A percentile compares a stretch with the other conserved stretches of the same genome.
These are phyloP conservation scores for Fusarium torulosum DNA, from an alignment of 2,329 filamentous ascomycete species.

Conservation along the genomic window DNA sequence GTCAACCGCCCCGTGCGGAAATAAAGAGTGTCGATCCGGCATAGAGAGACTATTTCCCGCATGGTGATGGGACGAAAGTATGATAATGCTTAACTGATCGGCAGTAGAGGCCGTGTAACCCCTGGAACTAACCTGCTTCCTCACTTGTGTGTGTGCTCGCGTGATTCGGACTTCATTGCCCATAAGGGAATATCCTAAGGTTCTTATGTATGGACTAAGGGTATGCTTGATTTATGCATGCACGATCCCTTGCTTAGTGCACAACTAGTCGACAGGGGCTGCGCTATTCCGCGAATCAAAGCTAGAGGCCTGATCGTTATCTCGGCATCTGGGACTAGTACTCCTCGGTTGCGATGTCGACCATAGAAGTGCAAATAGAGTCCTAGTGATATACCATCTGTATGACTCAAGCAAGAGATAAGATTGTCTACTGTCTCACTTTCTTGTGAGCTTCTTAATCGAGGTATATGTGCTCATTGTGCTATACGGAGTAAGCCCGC, in stretches of 20 bases:
- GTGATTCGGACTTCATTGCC: conserved; percentile 32
- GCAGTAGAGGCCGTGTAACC: conserved; percentile 11
- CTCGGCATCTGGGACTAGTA: conserved; percentile 15
- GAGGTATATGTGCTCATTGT: conserved; percentile 18
- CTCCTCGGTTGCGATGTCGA: conserved; percentile 19
- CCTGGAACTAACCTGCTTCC: conserved; percentile 9
- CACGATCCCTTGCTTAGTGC: conserved; percentile 19
- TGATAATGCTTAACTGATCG: conserved; percentile 17
- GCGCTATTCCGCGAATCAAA: conserved; percentile 29
- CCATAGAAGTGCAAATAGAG: not conserved
- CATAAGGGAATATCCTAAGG: conserved; percentile 28
- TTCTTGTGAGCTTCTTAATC: conserved; percentile 17
- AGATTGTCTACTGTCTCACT: not conserved
- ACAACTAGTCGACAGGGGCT: conserved; percentile 9
- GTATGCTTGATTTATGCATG: conserved; percentile 38
- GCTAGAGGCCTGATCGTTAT: conserved; percentile 1
- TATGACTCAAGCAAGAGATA: conserved; percentile 14
- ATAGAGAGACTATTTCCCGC: conserved; percentile 1
- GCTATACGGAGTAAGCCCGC: not conserved
- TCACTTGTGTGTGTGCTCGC: conserved; percentile 5
- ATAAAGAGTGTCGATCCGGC: conserved; percentile 16
- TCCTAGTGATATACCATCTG: too few relatives aligned
- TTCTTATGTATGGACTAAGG: conserved; percentile 31
- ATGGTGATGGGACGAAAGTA: conserved; percentile 2
- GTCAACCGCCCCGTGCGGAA: conserved; percentile 4